Evolutionary conservation across 805 yeast genomes (phyloP).

Genomic region (Wickerhamiella alocasiicola): DNA sequence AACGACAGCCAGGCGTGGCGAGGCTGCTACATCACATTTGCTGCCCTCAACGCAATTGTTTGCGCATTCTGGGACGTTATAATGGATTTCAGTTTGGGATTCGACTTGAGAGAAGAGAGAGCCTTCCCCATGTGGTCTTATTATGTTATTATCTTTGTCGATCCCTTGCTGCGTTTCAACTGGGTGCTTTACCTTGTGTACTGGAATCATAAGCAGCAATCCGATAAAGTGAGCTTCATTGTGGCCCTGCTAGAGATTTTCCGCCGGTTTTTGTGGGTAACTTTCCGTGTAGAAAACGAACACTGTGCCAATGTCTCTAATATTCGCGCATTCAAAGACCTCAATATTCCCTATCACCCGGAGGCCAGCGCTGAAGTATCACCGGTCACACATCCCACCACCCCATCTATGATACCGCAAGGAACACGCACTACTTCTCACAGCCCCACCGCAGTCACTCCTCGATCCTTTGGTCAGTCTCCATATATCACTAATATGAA

Average conservation of each 20-base stretch:
- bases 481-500: slow-evolving; percentile 3
- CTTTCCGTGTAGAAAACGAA: slow-evolving; percentile 91
- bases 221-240: slow-evolving; percentile 72
- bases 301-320: slow-evolving; percentile 81
- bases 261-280: slow-evolving; percentile 80
- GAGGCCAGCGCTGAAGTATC: slow-evolving; percentile 17
- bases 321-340: slow-evolving; percentile 77
- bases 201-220: slow-evolving; percentile 65
- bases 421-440: too few relatives aligned
- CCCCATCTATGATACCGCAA: too few relatives aligned
- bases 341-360: slow-evolving; percentile 68
- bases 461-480: not conserved
- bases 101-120: slow-evolving; percentile 13
- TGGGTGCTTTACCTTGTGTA: slow-evolving; percentile 87
- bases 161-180: slow-evolving; percentile 68
- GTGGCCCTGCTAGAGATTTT: slow-evolving; percentile 72
- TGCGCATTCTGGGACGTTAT: slow-evolving; percentile 77
- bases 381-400: not conserved
- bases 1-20: slow-evolving; percentile 30
- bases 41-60: slow-evolving; percentile 55
- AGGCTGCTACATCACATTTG: slow-evolving; percentile 59
- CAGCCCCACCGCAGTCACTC: too few relatives aligned
- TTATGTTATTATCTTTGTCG: slow-evolving; percentile 60
- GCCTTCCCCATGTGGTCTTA: slow-evolving; percentile 48
- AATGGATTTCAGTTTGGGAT: slow-evolving; percentile 82